Base-by-base conservation (phyloP, 148 eudicot species). In the Simmondsia chinensis region DNA sequence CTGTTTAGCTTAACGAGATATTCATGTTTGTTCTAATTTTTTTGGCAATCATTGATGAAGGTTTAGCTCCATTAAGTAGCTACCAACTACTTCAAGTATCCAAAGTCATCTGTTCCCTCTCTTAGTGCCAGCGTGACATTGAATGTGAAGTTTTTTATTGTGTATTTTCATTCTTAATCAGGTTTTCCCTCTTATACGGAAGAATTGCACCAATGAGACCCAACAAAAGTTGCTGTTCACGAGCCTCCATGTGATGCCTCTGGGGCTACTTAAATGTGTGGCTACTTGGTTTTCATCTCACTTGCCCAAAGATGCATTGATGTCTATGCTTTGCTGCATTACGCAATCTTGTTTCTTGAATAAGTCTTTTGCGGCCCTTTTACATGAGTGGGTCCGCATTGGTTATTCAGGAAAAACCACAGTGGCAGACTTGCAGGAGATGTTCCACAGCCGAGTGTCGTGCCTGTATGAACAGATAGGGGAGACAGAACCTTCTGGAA, bases 381-480 rank as follows among this genome's bases (percentile, higher is more conserved):
- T 88, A 54, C 61, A 63, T 52, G 83, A 80, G 42, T 88, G 91
- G 94, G 56, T 83, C 42, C 77, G 75, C 36, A 46, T 43, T 33
- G 82, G 94, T 40, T 76, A 74, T 65, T 77, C 79, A 14, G 96
- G 91, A 18, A 88, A 83, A 66, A 63, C 70, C 24, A 68, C 83
- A 11, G 14, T 44, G 25, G 71, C 66, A 63, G 71, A 66, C 48
- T 53, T 88, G 73, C 58, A 54, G 52, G 83, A 79, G 63, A 69
- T 72, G 59, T 81, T 73, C 63, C 65, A 36, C 30, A 69, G 72
- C 46, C 61, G 75, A 54, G 55, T 64, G 43, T 66, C 71, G 37
- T 75, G 54, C 50, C 59, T 73, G 54, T 57, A 63, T 32, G 64
- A 76, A 45, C 60, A 71, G 52, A 55, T 43, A 30, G 56, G 39